A percentile compares a stretch with the other conserved stretches of the same genome.
Evolutionary conservation across 768 basidiomycete genomes (phyloP).

Genomic region (Suillus subluteus): DNA sequence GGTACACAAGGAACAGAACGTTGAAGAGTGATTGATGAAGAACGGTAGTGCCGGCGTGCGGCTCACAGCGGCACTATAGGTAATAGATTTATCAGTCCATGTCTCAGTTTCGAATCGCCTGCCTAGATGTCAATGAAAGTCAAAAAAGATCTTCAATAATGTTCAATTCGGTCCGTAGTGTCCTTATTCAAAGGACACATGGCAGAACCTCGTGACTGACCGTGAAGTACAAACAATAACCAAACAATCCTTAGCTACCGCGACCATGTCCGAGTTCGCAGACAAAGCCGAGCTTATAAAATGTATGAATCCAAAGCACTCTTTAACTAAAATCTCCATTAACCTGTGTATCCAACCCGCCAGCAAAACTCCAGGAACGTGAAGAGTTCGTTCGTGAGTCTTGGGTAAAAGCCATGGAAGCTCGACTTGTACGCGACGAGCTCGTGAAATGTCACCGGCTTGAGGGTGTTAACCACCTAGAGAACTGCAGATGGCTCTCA

Average conservation of each 20-base stretch:
- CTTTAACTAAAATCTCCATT: conserved; percentile 7
- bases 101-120: background rate
- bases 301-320: conserved; percentile 22
- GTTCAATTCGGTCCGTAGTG: background rate
- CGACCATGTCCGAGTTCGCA: conserved; percentile 32
- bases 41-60: background rate
- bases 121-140: background rate
- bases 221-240: conserved; percentile 12
- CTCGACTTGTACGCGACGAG: conserved; percentile 84
- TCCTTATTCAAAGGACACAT: background rate
- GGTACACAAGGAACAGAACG: background rate
- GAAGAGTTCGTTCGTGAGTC: conserved; percentile 85
- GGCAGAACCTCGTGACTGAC: background rate
- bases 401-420: conserved; percentile 95
- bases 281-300: conserved; percentile 37
- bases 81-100: background rate
- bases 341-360: background rate
- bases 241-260: conserved; percentile 9
- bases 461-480: conserved; percentile 92
- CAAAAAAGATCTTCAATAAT: background rate
- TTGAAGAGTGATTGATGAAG: background rate
- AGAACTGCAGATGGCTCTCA: conserved; percentile 85
- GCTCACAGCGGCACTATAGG: background rate
- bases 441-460: conserved; percentile 86
- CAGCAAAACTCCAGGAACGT: conserved; percentile 68